phyloP scores from a whole-genome alignment of 2,329 filamentous ascomycete species.

The Orbilia javanica region DNA sequence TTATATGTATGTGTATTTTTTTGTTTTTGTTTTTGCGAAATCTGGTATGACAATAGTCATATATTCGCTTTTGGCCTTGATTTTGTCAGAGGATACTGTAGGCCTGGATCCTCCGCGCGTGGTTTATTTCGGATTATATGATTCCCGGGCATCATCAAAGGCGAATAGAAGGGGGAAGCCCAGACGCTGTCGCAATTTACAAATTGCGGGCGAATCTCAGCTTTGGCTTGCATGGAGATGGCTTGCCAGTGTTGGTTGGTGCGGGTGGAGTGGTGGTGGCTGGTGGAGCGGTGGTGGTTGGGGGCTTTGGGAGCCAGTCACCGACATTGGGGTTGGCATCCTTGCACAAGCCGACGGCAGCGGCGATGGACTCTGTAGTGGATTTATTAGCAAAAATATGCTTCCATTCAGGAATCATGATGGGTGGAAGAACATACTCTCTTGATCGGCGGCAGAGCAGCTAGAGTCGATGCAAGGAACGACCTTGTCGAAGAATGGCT shows the following conservation, averaged over 20 bases:
- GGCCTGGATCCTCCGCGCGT: background rate
- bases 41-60: background rate
- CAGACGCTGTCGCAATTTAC: slow-evolving; percentile 15
- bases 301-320: slow-evolving; percentile 41
- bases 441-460: slow-evolving; percentile 51
- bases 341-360: slow-evolving; percentile 54
- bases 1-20: slow-evolving; percentile 6
- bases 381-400: background rate
- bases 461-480: slow-evolving; percentile 48
- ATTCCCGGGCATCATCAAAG: background rate
- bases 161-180: background rate
- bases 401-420: slow-evolving; percentile 4
- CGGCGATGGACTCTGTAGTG: slow-evolving; percentile 55
- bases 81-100: background rate
- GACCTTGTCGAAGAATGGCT: slow-evolving; percentile 53
- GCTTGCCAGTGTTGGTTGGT: slow-evolving; percentile 7
- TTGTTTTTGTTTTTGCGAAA: slow-evolving; percentile 21
- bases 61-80: slow-evolving; percentile 16
- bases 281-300: slow-evolving; percentile 32
- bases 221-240: slow-evolving; percentile 56
- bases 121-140: background rate
- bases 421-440: slow-evolving; percentile 48
- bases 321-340: slow-evolving; percentile 58
- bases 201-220: slow-evolving; percentile 36
- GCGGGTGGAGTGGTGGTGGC: slow-evolving; percentile 25